phyloP scores from a whole-genome alignment of 768 basidiomycete species.

The Cyclocybe aegerita region DNA sequence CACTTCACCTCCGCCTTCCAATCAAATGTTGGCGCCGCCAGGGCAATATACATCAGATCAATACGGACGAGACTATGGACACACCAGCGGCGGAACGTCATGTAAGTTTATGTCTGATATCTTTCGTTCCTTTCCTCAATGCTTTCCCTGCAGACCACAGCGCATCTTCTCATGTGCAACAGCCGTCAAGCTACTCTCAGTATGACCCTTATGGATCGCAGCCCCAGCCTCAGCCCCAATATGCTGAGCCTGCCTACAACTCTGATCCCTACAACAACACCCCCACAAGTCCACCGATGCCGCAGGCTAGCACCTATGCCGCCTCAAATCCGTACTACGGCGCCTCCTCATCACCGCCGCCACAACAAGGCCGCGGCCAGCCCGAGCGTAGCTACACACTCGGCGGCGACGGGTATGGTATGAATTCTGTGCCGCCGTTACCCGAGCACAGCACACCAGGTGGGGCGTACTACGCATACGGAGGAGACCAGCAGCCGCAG shows the following conservation, averaged over 20 bases:
- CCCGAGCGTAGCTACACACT: slow-evolving; percentile 56
- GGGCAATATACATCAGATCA: slow-evolving; percentile 33
- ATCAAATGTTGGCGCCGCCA: slow-evolving; percentile 33
- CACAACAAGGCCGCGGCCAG: slow-evolving; percentile 18
- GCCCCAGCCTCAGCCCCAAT: slow-evolving; percentile 25
- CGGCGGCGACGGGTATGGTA: slow-evolving; percentile 57
- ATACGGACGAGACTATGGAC: slow-evolving; percentile 48
- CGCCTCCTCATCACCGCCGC: slow-evolving; percentile 19
- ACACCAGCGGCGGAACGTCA: slow-evolving; percentile 48
- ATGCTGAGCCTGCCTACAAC: slow-evolving; percentile 24
- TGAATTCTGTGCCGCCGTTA: slow-evolving; percentile 42
- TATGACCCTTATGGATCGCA: slow-evolving; percentile 48
- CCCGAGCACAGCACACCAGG: slow-evolving; percentile 25
- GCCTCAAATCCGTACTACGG: slow-evolving; percentile 26
- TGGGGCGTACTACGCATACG: slow-evolving; percentile 14
- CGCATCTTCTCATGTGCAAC: slow-evolving; percentile 45
- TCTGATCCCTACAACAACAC: slow-evolving; percentile 40
- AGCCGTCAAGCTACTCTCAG: slow-evolving; percentile 43
- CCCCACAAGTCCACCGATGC: slow-evolving; percentile 11
- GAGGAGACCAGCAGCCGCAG: slow-evolving; percentile 19
- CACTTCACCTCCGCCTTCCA: slow-evolving; percentile 27
- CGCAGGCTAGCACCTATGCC: slow-evolving; percentile 16
- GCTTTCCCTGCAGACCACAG: slow-evolving; percentile 47
- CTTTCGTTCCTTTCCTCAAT: slow-evolving; percentile 2
- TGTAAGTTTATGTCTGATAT: slow-evolving; percentile 39